Evolutionary conservation across 805 yeast genomes (phyloP), one percentile per base, ranked within the genome.

Genomic region (Maudiozyma serrabonitensis): DNA sequence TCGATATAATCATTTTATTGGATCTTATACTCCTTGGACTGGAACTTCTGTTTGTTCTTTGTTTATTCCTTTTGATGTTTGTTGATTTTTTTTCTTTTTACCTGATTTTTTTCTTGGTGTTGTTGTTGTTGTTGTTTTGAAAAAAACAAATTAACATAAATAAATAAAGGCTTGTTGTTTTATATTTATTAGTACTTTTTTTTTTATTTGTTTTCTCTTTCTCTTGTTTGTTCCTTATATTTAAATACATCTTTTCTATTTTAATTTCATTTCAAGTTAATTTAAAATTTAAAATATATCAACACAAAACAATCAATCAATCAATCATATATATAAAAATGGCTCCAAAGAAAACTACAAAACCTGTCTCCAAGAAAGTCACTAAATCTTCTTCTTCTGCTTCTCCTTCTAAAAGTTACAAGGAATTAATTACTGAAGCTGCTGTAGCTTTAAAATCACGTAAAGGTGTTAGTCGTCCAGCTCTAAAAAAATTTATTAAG

Each of bases 381-480:
- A 41, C 47, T 21, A 50, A 44, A 18, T 23, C 43, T 21, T 45
- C 50, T n/a, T 32, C 51, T 21, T 41, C 47, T 21, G 19, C 50
- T 13, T 28, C 53, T 8, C 40, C 47, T n/a, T 38, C 58, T 19
- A 60, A 60, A 49, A 52, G 54, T 43, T 61, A 60, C 52, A 63
- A 59, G 47, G 64, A 60, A n/a, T 41, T 60, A 39, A 70, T 73
- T 51, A 61, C 63, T 37, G 79, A 83, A 52, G 95, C 91, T 46
- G 74, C 87, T 55, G 63, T 74, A 39, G 73, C 84, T 46, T 75
- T 87, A 61, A 84, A 84, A 60, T 16, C 43, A 1, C 81, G 95
- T 70, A 84, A 77, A 53, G 95, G 95, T 49, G 80, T 88, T 5
- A 63, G 89, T 59, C 90, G 96, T 68, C 91, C 84, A 67, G 91